Percentiles rank a stretch among this genome's conserved stretches.
phyloP scores from a whole-genome alignment of 2,329 filamentous ascomycete species.

The Fonsecaea erecta region DNA sequence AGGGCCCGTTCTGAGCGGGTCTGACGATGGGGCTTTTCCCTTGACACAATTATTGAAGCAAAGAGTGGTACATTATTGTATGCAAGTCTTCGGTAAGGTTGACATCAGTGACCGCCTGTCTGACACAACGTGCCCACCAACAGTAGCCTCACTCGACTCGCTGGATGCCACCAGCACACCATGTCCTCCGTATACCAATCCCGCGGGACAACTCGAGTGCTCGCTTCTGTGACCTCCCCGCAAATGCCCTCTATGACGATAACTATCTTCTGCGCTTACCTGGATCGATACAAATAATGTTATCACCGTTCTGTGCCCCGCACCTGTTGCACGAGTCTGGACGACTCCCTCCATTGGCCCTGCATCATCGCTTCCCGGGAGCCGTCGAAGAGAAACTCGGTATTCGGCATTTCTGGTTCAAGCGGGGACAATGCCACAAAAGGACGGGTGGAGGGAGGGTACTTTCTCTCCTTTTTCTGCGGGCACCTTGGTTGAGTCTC shows the following conservation, averaged over 20 bases:
- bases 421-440: background rate
- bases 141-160: no score
- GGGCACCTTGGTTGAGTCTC: background rate
- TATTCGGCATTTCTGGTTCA: background rate
- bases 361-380: background rate
- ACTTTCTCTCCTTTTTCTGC: background rate
- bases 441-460: background rate
- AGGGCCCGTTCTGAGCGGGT: background rate
- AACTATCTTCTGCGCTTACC: conserved; percentile 1
- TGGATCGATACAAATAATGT: background rate
- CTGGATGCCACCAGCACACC: no score
- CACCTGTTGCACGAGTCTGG: conserved; percentile 1
- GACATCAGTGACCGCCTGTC: no score
- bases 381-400: background rate
- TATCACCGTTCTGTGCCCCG: background rate
- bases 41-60: no score
- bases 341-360: background rate
- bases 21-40: no score
- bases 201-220: background rate
- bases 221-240: background rate
- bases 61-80: no score
- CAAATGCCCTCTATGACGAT: background rate
- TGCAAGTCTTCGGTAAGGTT: no score
- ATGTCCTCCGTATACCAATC: background rate
- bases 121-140: no score